Conservation (phyloP, 2,329 filamentous ascomycete species). For the Hypoxylon rubiginosum region DNA sequence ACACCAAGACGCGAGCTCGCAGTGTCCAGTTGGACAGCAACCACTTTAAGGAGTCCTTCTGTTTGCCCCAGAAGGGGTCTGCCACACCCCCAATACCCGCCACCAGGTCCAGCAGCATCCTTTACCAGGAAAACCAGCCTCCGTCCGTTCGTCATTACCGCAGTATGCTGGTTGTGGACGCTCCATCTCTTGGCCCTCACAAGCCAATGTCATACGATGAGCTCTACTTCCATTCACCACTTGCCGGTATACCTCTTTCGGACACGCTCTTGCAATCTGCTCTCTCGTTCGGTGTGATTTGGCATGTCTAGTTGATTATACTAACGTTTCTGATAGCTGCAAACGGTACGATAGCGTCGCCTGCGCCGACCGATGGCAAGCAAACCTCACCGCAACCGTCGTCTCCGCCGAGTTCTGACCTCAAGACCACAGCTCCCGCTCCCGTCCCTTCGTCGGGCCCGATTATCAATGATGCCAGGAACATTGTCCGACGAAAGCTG, state of each 20-base stretch:
- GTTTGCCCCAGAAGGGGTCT: constrained; percentile 39
- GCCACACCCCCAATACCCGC: constrained; percentile 48
- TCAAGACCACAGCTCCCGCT: constrained; percentile 43
- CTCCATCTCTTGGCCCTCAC: constrained; percentile 60
- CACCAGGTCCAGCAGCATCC: constrained; percentile 54
- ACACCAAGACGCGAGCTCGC: constrained; percentile 61
- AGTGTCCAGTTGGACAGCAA: constrained; percentile 63
- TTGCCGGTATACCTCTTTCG: constrained; percentile 45
- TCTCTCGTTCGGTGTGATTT: constrained; percentile 17
- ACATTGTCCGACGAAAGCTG: constrained; percentile 98
- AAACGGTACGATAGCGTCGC: constrained; percentile 54
- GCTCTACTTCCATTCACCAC: constrained; percentile 54
- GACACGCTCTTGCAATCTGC: constrained; percentile 47
- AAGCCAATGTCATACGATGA: constrained; percentile 63
- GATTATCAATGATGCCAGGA: constrained; percentile 80
- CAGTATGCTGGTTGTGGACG: constrained; percentile 68
- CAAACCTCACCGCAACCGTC: constrained; percentile 60
- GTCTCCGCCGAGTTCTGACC: constrained; percentile 55
- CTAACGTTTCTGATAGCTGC: constrained; percentile 54
- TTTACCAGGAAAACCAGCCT: constrained; percentile 54
- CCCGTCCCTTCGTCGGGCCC: constrained; percentile 54
- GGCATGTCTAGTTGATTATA: constrained; percentile 5
- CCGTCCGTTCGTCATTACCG: constrained; percentile 57
- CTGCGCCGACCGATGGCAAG: constrained; percentile 60
- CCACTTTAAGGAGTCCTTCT: constrained; percentile 33